Evolutionary conservation across 192 early-diverging fungal species (phyloP), one percentile per base, ranked within the genome.

Genomic region (Backusella liffmaniae): DNA sequence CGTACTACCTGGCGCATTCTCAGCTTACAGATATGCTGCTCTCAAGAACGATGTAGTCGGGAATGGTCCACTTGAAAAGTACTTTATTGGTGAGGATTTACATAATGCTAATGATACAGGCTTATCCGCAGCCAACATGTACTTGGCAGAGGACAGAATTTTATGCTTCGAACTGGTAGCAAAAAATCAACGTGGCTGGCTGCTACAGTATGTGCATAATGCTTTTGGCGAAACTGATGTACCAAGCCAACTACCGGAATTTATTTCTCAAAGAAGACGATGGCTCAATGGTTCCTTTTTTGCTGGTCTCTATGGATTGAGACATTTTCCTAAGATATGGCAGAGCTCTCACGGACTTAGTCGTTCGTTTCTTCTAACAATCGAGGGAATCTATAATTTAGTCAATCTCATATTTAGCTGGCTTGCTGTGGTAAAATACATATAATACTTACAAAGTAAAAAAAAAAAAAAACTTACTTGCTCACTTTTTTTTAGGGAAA

Each of bases 271-370:
- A 79, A 88, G 93, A 62, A 87, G 93, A 70, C 85, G 94, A 16
- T 95, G 92, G 92, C 76, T 95, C 23, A 95, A 95, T 81, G 94
- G 94, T 36, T 90, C 89, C 15, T 92, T 92, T 76, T 95, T 95
- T 79, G 94, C 93, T 16, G 83, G 84, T n/a, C 65, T 95, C 18
- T 89, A 94, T 83, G 88, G 92, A 18, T 53, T 90, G 23, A 70
- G 78, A 12, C 83, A 95, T 77, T 92, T 83, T 73, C 36, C 70
- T 44, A 79, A 86, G 41, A 90, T 94, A 36, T 93, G 83, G 70
- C 32, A 73, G 37, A 90, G 89, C 12, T 83, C 76, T 5, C 84
- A 87, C 65, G 80, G 80, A 0, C 39, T 78, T 35, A 75, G 53
- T 30, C 78, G 91, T 21, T 90, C 91, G 69, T 9, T 79, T 4